Base-by-base conservation (phyloP, 257 asterid species). In the Solanum chilense region DNA sequence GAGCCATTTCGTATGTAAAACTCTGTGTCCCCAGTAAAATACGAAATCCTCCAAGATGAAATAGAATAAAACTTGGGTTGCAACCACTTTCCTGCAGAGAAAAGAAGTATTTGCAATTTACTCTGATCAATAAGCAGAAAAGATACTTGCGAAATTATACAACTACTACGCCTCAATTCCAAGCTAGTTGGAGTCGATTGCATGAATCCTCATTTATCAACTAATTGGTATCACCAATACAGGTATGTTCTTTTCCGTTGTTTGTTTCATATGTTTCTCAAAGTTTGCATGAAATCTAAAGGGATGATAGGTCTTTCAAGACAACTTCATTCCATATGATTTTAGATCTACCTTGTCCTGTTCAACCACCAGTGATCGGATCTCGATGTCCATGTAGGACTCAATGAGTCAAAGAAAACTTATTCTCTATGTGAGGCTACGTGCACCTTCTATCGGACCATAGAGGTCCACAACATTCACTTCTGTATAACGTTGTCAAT, bases 11-110 rank as follows among this genome's bases (percentile, higher is more conserved):
- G 99, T 94, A 89, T 97, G 99, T 88, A 97, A 92, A 88, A 95
- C 89, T 92, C 98, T 90, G 88, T 95, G 99, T 76, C 99, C 99
- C 99, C 99, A 97, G 89, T 97, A 97, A 94, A 97, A 97, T 70
- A 95, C 92, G 87, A 97, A 97, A 90, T 95, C 99, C 91, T 97
- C 99, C 87, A 97, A 88, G 90, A 95, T 92, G 91, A 97, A 97
- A 94, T 97, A 97, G 93, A 97, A 97, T 77, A 95, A 41, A 77
- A 97, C 93, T 86, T 97, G 99, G 14, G 94, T 91, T 82, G 96
- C 94, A 82, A 95, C 82, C 60, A 95, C 95, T 90, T 97, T 97
- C 99, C 99, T 97, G 95, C 92, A 92, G 87, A 91, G 90, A 69
- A 18, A 91, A 90, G 62, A 91, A 91, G 77, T 47, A 21, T 56